Evolutionary conservation across 371 early-diverging fungal species (phyloP).

Genomic region (Actinomucor elegans): DNA sequence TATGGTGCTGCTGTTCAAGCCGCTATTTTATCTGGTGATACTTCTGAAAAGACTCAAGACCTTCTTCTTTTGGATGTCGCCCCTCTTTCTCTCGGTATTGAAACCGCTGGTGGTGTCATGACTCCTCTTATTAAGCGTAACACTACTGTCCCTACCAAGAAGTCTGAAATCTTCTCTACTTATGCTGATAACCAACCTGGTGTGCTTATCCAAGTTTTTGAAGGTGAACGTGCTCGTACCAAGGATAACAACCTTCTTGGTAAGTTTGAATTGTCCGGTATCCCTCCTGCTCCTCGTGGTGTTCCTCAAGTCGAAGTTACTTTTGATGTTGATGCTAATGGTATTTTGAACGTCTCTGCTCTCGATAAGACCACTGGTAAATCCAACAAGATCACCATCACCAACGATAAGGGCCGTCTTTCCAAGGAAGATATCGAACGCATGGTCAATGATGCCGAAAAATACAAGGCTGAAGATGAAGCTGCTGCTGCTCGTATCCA

Average conservation of each 20-base stretch:
- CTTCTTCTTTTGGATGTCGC: slow-evolving; percentile 88
- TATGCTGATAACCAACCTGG: slow-evolving; percentile 73
- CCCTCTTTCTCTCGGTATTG: slow-evolving; percentile 93
- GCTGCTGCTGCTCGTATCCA: slow-evolving; percentile 78
- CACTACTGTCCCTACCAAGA: slow-evolving; percentile 91
- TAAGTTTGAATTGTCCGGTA: slow-evolving; percentile 85
- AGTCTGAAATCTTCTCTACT: slow-evolving; percentile 64
- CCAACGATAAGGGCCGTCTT: slow-evolving; percentile 92
- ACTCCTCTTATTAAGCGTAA: slow-evolving; percentile 81
- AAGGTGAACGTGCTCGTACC: slow-evolving; percentile 91
- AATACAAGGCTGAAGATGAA: slow-evolving; percentile 87
- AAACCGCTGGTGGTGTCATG: slow-evolving; percentile 90
- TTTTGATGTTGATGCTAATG: slow-evolving; percentile 94
- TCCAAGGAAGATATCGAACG: slow-evolving; percentile 89
- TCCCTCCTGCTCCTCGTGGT: slow-evolving; percentile 90
- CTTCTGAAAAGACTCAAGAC: slow-evolving; percentile 67
- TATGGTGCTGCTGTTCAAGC: slow-evolving; percentile 98
- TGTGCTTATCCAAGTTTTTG: slow-evolving; percentile 90
- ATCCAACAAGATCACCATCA: slow-evolving; percentile 82
- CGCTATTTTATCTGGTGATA: slow-evolving; percentile 80
- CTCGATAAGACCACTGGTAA: slow-evolving; percentile 90
- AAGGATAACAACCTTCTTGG: slow-evolving; percentile 94
- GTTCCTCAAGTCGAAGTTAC: slow-evolving; percentile 92
- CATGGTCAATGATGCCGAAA: slow-evolving; percentile 88
- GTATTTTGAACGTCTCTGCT: slow-evolving; percentile 93